These are phyloP conservation scores for Sordariomycetes sp. DNA, from an alignment of 2,329 filamentous ascomycete genomes.

Conservation along the genomic window DNA sequence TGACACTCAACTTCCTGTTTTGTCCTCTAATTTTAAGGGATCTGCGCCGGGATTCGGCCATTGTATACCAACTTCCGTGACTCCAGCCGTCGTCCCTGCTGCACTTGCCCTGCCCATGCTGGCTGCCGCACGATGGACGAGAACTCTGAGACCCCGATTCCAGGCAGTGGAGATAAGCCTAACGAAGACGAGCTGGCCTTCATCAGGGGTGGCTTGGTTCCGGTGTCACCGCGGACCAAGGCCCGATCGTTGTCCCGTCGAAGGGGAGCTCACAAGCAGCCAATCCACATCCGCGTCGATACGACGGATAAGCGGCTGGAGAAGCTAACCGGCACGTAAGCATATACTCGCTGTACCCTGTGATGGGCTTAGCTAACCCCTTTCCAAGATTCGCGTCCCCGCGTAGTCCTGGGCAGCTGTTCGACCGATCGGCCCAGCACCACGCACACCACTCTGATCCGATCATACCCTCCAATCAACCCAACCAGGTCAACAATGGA, in stretches of 20 bases:
- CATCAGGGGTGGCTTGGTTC: conserved; percentile 23
- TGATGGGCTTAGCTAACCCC: background rate
- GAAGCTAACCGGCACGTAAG: conserved; percentile 30
- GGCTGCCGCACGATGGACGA: background rate
- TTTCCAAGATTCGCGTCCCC: background rate
- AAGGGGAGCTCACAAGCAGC: conserved; percentile 19
- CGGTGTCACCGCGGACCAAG: conserved; percentile 15
- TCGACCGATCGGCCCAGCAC: background rate
- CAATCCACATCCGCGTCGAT: conserved; percentile 31
- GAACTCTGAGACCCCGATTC: background rate
- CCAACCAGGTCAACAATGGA: background rate
- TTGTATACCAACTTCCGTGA: background rate
- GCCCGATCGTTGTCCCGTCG: conserved; percentile 21
- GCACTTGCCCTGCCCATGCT: background rate
- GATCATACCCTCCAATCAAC: background rate
- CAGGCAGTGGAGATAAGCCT: background rate
- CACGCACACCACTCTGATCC: background rate
- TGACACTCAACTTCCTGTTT: background rate
- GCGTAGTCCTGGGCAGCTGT: background rate
- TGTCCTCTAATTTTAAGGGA: background rate
- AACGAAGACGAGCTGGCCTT: conserved; percentile 10
- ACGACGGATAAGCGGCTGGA: conserved; percentile 35
- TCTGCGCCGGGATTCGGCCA: too few species aligned
- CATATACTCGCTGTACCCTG: background rate
- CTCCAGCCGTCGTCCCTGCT: background rate